A percentile compares a stretch with the other conserved stretches of the same genome.
Evolutionary conservation across 805 yeast species (phyloP).

Genomic region (Danielia reshetovae): DNA sequence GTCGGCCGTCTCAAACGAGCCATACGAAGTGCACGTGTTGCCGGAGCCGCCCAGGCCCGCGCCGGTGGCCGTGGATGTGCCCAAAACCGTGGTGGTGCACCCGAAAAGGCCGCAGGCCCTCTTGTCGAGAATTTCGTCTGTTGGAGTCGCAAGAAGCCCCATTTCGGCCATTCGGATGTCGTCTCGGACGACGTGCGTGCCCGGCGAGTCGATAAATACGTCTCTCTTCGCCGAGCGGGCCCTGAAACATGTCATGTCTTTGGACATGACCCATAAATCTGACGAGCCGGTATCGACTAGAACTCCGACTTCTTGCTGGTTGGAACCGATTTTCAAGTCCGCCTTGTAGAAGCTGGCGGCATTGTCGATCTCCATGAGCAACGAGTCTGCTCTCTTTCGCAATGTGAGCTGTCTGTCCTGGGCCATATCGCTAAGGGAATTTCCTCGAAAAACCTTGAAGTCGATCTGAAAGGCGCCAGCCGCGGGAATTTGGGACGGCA

Average conservation of each 20-base stretch:
- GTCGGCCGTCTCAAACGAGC: slow-evolving; percentile 42
- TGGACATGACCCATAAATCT: slow-evolving; percentile 40
- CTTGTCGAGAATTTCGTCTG: too few species aligned
- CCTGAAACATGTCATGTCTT: neutral
- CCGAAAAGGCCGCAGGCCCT: too few species aligned
- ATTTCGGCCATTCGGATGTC: neutral
- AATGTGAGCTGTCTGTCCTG: slow-evolving; percentile 2
- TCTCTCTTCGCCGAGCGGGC: neutral
- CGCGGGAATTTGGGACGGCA: slow-evolving; percentile 6
- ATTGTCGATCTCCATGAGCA: slow-evolving; percentile 1
- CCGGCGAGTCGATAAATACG: too few species aligned
- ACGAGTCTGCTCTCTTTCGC: slow-evolving; percentile 3
- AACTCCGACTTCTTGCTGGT: slow-evolving; percentile 24
- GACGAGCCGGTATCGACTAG: slow-evolving; percentile 42
- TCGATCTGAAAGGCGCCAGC: slow-evolving; percentile 1
- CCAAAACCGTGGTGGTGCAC: too few species aligned
- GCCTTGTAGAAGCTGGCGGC: slow-evolving; percentile 2
- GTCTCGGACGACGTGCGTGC: neutral
- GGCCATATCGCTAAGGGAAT: slow-evolving; percentile 4
- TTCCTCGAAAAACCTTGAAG: slow-evolving; percentile 4
- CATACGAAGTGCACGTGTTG: too few species aligned
- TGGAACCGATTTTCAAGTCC: slow-evolving; percentile 21
- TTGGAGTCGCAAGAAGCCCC: neutral
- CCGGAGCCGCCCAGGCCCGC: too few species aligned
- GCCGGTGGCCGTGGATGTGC: too few species aligned